A percentile compares a stretch with the other conserved stretches of the same genome.
Evolutionary conservation across 257 asterid species (phyloP).

Genomic region (Solanum piurae): DNA sequence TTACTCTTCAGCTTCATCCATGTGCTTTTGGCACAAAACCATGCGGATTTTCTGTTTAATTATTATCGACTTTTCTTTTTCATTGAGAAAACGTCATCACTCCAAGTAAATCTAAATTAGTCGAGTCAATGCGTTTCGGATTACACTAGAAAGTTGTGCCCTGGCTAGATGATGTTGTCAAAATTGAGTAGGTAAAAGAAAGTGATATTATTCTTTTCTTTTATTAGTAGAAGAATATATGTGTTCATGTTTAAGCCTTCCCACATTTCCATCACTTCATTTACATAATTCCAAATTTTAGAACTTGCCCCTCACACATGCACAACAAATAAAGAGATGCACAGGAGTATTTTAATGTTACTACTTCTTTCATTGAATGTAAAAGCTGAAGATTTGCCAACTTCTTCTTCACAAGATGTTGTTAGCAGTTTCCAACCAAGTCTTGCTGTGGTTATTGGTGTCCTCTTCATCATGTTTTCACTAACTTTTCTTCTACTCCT

Average conservation of each 20-base stretch:
- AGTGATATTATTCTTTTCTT: background rate
- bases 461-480: constrained; percentile 51
- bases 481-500: constrained; percentile 59
- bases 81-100: background rate
- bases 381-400: constrained; percentile 5
- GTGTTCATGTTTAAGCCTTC: background rate
- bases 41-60: background rate
- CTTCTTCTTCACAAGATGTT: constrained; percentile 12
- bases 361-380: background rate
- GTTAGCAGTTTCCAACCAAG: constrained; percentile 53
- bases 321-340: background rate
- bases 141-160: background rate
- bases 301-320: background rate
- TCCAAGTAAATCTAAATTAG: background rate
- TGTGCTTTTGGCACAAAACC: constrained; percentile 9
- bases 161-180: background rate
- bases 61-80: background rate
- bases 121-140: background rate
- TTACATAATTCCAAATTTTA: background rate
- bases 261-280: constrained; percentile 12
- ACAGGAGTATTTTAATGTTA: constrained; percentile 9
- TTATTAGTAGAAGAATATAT: background rate
- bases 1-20: background rate
- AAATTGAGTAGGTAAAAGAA: background rate
- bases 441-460: constrained; percentile 56